Evolutionary conservation across 164 flowering plant genomes (phyloP), one percentile per base, ranked within the genome.

Genomic region (Cinnamomum micranthum): DNA sequence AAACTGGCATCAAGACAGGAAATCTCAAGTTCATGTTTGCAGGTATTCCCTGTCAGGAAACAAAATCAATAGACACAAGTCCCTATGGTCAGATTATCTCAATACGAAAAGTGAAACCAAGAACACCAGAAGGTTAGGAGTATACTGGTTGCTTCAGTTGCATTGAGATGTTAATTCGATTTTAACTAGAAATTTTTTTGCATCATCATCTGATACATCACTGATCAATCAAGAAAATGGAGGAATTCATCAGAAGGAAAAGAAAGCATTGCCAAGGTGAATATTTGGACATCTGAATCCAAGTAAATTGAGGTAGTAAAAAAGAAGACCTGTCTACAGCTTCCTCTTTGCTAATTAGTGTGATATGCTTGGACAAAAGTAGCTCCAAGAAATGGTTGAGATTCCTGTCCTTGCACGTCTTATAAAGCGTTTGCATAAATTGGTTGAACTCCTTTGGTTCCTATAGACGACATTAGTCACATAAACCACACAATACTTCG

Each of bases 391-490:
- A 89, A 78, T 75, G 76, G 20, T 47, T 65, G 19, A 87, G 82
- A 75, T 81, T 55, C 62, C 84, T 82, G 73, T 87, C 82, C 71
- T 71, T 80, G 81, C 92, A 90, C 76, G 80, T 86, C 35, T 79
- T 81, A 65, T 63, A 55, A 65, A 90, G 84, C 59, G 78, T 78
- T 12, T n/a, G 82, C 65, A 94, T 79, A 75, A 92, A 91, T 72
- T 88, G 85, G 77, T 94, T 94, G 89, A 91, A 94, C 76, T 86
- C 86, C 52, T 84, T 86, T 14, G 94, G 93, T 75, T 92, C 94
- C 97, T 92, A 80, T 67, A 82, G 17, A 64, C n/a, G 6, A 55
- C 60, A 17, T 11, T 55, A 20, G 60, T 12, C 60, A 55, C 60
- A 55, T 20, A 41, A 41, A 55, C 60, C 17, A 55, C 60, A 19